Conservation (phyloP, 2,329 filamentous ascomycete species). For the Sporothrix globosa region DNA sequence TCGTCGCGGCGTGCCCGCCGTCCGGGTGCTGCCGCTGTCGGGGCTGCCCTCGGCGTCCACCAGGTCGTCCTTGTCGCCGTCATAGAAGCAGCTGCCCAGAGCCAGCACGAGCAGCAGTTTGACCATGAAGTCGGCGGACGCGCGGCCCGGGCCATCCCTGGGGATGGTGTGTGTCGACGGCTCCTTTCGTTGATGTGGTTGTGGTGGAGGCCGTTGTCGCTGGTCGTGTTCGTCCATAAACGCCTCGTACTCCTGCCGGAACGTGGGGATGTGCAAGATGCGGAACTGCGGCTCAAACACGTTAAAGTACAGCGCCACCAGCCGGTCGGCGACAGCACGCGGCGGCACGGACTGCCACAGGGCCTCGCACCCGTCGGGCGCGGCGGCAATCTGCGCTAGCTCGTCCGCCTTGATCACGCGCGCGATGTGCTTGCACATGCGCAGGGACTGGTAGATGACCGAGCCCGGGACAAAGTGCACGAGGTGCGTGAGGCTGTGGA, state of each 20-base stretch:
- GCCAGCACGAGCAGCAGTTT: conserved; percentile 55
- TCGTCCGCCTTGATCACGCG: conserved; percentile 48
- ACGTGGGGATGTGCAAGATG: conserved; percentile 59
- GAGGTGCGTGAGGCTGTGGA: conserved; percentile 38
- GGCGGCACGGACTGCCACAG: conserved; percentile 41
- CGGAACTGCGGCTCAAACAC: conserved; percentile 58
- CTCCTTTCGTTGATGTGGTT: conserved; percentile 28
- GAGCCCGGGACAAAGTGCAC: conserved; percentile 41
- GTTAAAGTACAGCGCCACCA: conserved; percentile 57
- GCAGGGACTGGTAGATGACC: conserved; percentile 37
- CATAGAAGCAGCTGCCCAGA: conserved; percentile 51
- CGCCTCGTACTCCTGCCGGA: conserved; percentile 54
- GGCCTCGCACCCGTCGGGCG: background rate
- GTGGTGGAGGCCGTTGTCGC: too few species aligned
- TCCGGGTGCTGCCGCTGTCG: background rate
- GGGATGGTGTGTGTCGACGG: background rate
- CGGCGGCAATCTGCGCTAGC: conserved; percentile 21
- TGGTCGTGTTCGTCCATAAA: conserved; percentile 45
- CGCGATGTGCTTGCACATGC: conserved; percentile 49
- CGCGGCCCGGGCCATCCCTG: conserved; percentile 10
- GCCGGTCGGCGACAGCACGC: conserved; percentile 50
- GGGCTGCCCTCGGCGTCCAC: conserved; percentile 1
- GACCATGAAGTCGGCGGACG: conserved; percentile 45
- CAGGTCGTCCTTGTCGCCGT: conserved; percentile 36
- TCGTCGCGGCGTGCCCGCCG: background rate